Base-by-base conservation (phyloP, 305 asterid genomes). In the Rubia peregrina region DNA sequence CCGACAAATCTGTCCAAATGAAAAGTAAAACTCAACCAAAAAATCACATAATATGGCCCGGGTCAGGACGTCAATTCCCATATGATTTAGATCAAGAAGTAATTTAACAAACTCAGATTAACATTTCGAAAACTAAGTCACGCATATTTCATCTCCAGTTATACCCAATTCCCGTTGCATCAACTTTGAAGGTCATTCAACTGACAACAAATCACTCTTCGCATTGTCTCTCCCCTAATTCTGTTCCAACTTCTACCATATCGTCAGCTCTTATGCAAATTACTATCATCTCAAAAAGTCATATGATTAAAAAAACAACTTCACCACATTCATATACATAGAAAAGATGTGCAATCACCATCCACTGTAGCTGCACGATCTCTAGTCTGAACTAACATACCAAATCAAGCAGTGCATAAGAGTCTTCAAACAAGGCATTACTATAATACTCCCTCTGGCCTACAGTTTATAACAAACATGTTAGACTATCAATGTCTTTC, bases 131-230 rank as follows among this genome's bases (percentile, higher is more conserved):
- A 17, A 19, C 55, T 11, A 59, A 49, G 11, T 68, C 19, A 10
- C 12, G 2, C 70, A 44, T 22, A 10, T 67, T 13, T 13, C 42
- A 46, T 55, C 41, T 26, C 26, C 21, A 11, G 26, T 43, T 41
- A n/a, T 43, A 14, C n/a, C 33, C 5, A 9, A 42, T 7, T 16
- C 16, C 30, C 21, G n/a, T 36, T 61, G 0, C n/a, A 30, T 16
- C 46, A 46, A 21, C 33, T 4, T 44, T 38, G 24, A 61, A 48
- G 61, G 38, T 71, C 66, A 63, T 71, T 24, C 24, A 71, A n/a
- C 65, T 33, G 55, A 48, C 42, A 7, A 8, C 21, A 59, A 26
- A 59, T 21, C 38, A 6, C 51, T 1, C 22, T 5, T 36, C 14
- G 30, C 5, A 21, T 7, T 62, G 3, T 16, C 51, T 48, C 62